Base-by-base conservation (phyloP, 169 alveolate species). In the Sarcocystis neurona region DNA sequence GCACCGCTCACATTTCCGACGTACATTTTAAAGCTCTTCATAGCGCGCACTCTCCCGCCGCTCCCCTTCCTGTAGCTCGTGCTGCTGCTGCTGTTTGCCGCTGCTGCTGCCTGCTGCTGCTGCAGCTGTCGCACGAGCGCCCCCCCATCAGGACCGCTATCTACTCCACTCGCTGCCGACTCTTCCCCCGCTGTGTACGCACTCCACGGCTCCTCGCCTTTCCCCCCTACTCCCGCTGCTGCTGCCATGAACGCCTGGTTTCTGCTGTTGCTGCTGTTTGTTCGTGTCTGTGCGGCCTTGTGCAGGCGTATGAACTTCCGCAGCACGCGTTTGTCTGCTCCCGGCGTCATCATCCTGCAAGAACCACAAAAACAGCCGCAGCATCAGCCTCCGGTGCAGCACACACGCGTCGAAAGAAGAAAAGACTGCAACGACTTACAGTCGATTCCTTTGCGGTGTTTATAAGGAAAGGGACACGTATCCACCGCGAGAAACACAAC, bases 261-360 rank as follows among this genome's bases (percentile, higher is more conserved):
- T 12, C 66, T 53, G 23, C 66, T 53, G 66, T 23, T 53, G 66
- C 12, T 15, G 66, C 66, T 53, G 66, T 23, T 53, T 53, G 66
- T 53, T 23, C 66, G 23, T 53, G 66, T 15, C 82, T 39, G 47
- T 53, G 82, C 47, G 77, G 82, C 79, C 75, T 85, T 85, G 88
- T 88, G 79, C 58, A 88, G 48, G 2, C 91, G 91, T 66, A 88
- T 74, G 46, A 88, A 88, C 39, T 85, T 85, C 27, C 88, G 87
- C 91, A 88, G 79, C n/a, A 88, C 91, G 66, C 91, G 91, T 60
- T 88, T 88, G 84, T 88, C 91, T 30, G 88, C 84, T 41, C 91
- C 91, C 30, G 84, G 91, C 27, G 91, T 88, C 88, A 88, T 56
- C 88, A 88, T n/a, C 74, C 91, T 88, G 88, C 68, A 37, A 39